A percentile compares a stretch with the other conserved stretches of the same genome.
Conservation (phyloP, 2,329 filamentous ascomycete species). For the Graphilbum fragrans region DNA sequence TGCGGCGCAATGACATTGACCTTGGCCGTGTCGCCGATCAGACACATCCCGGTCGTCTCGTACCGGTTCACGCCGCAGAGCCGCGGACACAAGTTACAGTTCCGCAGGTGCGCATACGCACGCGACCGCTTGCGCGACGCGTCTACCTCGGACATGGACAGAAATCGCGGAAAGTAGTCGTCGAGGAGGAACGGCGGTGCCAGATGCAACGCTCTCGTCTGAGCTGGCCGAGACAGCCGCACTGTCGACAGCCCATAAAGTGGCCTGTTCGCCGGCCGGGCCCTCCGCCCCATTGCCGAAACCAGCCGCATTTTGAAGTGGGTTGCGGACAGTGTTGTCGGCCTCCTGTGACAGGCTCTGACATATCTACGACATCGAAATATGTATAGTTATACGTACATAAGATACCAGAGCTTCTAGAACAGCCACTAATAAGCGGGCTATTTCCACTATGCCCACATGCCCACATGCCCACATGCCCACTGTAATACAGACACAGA, state of each 20-base stretch:
- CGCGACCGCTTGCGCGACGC: conserved; percentile 60
- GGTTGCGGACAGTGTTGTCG: too few species aligned
- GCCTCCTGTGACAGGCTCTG: too few species aligned
- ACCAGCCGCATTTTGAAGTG: too few species aligned
- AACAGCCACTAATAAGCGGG: too few species aligned
- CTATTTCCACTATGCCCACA: too few species aligned
- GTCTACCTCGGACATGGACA: conserved; percentile 53
- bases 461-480: too few species aligned
- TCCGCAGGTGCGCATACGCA: conserved; percentile 62
- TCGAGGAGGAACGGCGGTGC: conserved; percentile 59
- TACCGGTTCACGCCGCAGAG: conserved; percentile 72
- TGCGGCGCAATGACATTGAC: conserved; percentile 80
- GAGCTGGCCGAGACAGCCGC: background rate
- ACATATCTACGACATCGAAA: too few species aligned
- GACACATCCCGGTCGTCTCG: conserved; percentile 63
- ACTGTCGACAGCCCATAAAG: too few species aligned
- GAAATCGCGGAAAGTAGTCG: conserved; percentile 62
- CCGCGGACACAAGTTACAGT: conserved; percentile 74
- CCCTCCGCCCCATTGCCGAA: background rate
- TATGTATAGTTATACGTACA: too few species aligned
- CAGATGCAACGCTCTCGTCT: conserved; percentile 29
- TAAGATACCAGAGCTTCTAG: too few species aligned
- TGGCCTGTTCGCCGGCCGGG: too few species aligned
- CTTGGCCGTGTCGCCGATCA: conserved; percentile 65
- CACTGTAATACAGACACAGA: too few species aligned